Conservation (phyloP, 805 yeast species). For the Candida pini region DNA sequence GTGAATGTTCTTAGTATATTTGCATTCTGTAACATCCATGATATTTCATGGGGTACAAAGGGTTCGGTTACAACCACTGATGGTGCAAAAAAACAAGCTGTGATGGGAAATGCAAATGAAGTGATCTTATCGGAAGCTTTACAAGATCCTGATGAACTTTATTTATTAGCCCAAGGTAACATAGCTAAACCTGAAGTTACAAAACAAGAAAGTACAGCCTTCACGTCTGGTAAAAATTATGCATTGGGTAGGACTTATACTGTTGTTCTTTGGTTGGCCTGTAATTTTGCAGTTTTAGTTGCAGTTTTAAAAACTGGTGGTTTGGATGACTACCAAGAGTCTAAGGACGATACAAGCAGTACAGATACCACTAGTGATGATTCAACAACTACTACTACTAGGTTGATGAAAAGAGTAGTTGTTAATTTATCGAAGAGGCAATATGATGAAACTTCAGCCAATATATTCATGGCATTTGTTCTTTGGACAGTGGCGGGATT, state of each 20-base stretch:
- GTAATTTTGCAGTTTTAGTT: constrained; percentile 74
- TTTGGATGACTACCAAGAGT: constrained; percentile 35
- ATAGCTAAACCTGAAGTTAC: constrained; percentile 35
- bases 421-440: constrained; percentile 15
- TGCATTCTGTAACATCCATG: constrained; percentile 93
- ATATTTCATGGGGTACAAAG: constrained; percentile 95
- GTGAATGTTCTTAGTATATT: constrained; percentile 86
- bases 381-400: constrained; percentile 31
- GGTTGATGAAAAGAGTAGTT: no score
- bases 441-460: constrained; percentile 15
- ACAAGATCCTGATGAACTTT: constrained; percentile 26
- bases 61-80: constrained; percentile 60
- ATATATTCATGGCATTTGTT: constrained; percentile 69
- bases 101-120: constrained; percentile 12
- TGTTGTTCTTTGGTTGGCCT: constrained; percentile 79
- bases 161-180: constrained; percentile 19
- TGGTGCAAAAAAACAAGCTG: constrained; percentile 59
- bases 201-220: constrained; percentile 34
- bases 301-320: constrained; percentile 84
- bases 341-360: constrained; percentile 13
- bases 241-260: constrained; percentile 87
- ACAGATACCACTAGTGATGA: constrained; percentile 7
- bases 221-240: constrained; percentile 55
- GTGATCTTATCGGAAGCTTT: constrained; percentile 25
- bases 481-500: constrained; percentile 88